Evolutionary conservation across 1,139 yeast genomes (phyloP).

Genomic region (Taphrina confusa): DNA sequence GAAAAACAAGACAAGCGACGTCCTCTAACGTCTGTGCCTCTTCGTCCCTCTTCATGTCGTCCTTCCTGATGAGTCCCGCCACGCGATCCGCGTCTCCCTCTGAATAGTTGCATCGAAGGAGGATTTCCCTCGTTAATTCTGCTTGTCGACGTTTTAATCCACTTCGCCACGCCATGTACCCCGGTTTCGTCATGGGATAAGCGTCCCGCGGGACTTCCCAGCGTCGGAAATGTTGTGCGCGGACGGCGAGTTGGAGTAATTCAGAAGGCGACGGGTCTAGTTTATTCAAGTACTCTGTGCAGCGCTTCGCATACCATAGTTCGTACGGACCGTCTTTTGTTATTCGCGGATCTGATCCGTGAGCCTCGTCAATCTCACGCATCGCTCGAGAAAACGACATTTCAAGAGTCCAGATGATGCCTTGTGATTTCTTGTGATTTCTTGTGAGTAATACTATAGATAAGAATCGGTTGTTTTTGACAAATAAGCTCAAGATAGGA

Average conservation of each 20-base stretch:
- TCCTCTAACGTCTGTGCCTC: slow-evolving; percentile 26
- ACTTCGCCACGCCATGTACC: slow-evolving; percentile 30
- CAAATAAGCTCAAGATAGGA: slow-evolving; percentile 8
- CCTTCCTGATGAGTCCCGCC: slow-evolving; percentile 15
- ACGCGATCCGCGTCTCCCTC: slow-evolving; percentile 4
- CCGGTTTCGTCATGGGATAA: slow-evolving; percentile 26
- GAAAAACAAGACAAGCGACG: slow-evolving; percentile 28
- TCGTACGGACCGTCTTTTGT: slow-evolving; percentile 26
- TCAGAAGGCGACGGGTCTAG: slow-evolving; percentile 18
- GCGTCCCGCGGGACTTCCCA: slow-evolving; percentile 25
- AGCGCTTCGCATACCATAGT: slow-evolving; percentile 19
- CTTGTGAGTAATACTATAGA: no score
- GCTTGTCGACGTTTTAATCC: slow-evolving; percentile 26
- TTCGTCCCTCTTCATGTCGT: slow-evolving; percentile 9
- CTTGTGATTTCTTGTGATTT: no score
- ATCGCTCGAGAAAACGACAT: slow-evolving; percentile 26
- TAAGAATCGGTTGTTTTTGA: background rate
- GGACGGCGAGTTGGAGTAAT: slow-evolving; percentile 17
- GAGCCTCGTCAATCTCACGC: slow-evolving; percentile 23
- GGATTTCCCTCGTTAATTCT: background rate
- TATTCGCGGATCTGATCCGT: slow-evolving; percentile 13
- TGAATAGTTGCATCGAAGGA: slow-evolving; percentile 2
- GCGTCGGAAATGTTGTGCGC: slow-evolving; percentile 32
- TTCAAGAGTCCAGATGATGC: no score
- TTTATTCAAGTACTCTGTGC: slow-evolving; percentile 13